These are phyloP conservation scores for Colletotrichum godetiae DNA, from an alignment of 2,329 filamentous ascomycete genomes.

Conservation along the genomic window DNA sequence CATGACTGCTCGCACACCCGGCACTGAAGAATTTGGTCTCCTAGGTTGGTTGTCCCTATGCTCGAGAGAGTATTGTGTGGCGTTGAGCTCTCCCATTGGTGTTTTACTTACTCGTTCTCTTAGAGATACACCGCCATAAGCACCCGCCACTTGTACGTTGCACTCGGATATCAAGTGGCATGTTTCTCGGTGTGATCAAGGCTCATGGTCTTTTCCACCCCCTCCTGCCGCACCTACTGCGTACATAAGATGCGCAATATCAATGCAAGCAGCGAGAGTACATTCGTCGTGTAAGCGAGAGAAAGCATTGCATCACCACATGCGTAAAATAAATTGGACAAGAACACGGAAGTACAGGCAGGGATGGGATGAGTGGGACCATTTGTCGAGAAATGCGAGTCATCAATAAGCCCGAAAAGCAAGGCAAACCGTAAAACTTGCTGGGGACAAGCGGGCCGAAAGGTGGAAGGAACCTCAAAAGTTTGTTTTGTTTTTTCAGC, in stretches of 20 bases:
- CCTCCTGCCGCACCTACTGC: not conserved
- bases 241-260: not conserved
- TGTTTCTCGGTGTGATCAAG: not conserved
- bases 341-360: not conserved
- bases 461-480: not conserved
- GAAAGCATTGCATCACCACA: constrained; percentile 12
- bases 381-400: not conserved
- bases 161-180: not conserved
- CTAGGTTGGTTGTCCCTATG: too few species aligned
- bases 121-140: not conserved
- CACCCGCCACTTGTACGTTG: constrained; percentile 12
- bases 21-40: not conserved
- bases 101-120: not conserved
- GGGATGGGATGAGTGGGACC: not conserved
- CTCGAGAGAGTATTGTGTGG: not conserved
- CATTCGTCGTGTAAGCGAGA: not conserved
- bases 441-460: too few species aligned
- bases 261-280: not conserved
- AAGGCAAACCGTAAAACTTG: not conserved
- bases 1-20: not conserved
- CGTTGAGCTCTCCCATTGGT: not conserved
- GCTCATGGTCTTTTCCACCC: not conserved
- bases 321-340: not conserved
- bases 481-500: not conserved
- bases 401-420: not conserved